Conservation (phyloP, 1,139 yeast genomes). For the Yamadazyma triangularis region DNA sequence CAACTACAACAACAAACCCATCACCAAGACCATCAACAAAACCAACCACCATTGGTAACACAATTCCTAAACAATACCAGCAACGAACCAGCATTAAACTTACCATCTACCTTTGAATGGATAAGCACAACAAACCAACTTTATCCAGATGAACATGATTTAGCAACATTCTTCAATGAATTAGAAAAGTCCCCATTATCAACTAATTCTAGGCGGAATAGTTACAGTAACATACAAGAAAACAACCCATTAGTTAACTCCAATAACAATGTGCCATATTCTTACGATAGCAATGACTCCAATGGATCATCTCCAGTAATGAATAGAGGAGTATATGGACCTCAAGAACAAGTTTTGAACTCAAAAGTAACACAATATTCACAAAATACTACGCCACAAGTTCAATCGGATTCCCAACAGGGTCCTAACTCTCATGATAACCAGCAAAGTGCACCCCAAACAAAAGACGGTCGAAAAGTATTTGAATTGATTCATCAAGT, state of each 20-base stretch:
- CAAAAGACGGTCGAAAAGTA: slow-evolving; percentile 50
- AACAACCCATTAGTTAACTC: too few species aligned
- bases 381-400: not conserved
- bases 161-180: slow-evolving; percentile 35
- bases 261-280: slow-evolving; percentile 6
- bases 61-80: slow-evolving; percentile 3
- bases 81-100: slow-evolving; percentile 1
- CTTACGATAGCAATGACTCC: slow-evolving; percentile 10
- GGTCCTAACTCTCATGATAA: too few species aligned
- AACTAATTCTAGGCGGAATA: slow-evolving; percentile 13
- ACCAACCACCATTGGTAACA: not conserved
- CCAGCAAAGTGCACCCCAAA: too few species aligned
- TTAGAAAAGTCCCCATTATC: slow-evolving; percentile 29
- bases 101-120: slow-evolving; percentile 29
- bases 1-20: not conserved
- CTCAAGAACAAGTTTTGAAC: not conserved
- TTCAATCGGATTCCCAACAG: too few species aligned
- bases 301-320: slow-evolving; percentile 9
- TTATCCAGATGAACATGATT: slow-evolving; percentile 9
- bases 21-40: slow-evolving; percentile 1
- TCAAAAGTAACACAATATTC: not conserved
- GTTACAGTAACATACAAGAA: slow-evolving; percentile 7
- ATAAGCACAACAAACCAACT: slow-evolving; percentile 7
- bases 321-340: too few species aligned
- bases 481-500: slow-evolving; percentile 62